Percentiles rank a stretch among this genome's conserved stretches.
Conservation (phyloP, 2,329 filamentous ascomycete species). For the Aspergillus japonicus region DNA sequence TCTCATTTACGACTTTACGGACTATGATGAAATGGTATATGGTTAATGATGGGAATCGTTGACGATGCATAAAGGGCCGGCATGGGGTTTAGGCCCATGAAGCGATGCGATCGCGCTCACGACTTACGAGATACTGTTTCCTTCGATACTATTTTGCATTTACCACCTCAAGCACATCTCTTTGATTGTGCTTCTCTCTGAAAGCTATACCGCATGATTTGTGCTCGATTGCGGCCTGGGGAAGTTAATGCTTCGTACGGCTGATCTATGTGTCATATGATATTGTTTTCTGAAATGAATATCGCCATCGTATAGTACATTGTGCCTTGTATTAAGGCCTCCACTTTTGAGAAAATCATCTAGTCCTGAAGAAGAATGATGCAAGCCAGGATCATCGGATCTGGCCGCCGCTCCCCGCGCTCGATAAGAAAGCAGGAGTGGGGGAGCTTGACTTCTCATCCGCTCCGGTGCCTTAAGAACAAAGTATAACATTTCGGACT, state of each 20-base stretch:
- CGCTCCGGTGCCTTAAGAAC: background rate
- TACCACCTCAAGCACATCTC: background rate
- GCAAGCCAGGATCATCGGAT: constrained; percentile 1
- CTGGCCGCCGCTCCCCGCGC: constrained; percentile 6
- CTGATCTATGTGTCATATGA: background rate
- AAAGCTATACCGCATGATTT: background rate
- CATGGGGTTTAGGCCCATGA: background rate
- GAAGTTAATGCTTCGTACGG: background rate
- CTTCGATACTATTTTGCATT: background rate
- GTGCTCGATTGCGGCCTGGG: background rate
- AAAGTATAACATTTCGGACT: background rate
- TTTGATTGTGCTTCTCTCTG: background rate
- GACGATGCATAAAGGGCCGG: background rate
- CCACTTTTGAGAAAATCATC: background rate
- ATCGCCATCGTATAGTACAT: background rate
- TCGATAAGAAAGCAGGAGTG: constrained; percentile 7
- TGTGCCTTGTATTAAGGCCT: background rate
- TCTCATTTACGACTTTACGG: background rate
- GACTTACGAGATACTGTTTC: background rate
- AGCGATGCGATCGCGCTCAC: background rate
- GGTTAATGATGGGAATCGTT: constrained; percentile 8
- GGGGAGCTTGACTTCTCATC: background rate
- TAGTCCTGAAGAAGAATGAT: background rate
- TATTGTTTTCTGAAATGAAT: background rate
- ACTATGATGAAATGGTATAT: background rate